Base-by-base conservation (phyloP, 1,284 basidiomycete genomes). In the Fomitopsis palustris region DNA sequence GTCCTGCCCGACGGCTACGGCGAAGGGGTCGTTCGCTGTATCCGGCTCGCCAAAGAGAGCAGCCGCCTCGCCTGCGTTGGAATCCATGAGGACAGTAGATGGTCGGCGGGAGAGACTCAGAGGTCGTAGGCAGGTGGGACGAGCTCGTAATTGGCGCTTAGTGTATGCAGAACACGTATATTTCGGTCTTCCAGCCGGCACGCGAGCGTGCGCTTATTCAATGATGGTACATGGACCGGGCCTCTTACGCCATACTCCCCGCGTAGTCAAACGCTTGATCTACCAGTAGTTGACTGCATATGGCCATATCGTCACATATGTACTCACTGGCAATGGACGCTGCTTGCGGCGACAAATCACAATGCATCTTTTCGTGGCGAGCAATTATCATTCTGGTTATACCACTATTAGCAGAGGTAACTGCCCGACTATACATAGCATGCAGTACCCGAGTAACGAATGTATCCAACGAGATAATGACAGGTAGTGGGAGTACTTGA, bases 1-100 rank as follows among this genome's bases (percentile, higher is more conserved):
- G 60, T 70, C 64, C 64, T 70, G 74, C 43, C 83, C 86, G 60
- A 87, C 78, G 58, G 79, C 63, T 53, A 61, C 75, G 60, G 86
- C 81, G 74, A 91, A 91, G 45, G 83, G 84, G 75, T 90, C 88
- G 38, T 80, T 77, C 23, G 77, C 75, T 57, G 81, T 68, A 69
- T 90, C 77, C 27, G 84, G 81, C 47, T 81, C 74, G 56, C 84
- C 87, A 76, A 92, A 92, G 47, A 92, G 84, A 59, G 87, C 84
- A 57, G 90, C 87, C 53, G 90, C 90, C 65, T 88, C 84, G 78
- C 90, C 88, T 59, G 87, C 83, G 23, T 31, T 31, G 14, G 47
- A 27, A 23, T 58, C 57, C 57, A 58, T 58, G 16, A 12, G 16
- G 33, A 37, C 19, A 25, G 27, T 31, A 19, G 21, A 52, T 8